Base-by-base conservation (phyloP, 2,329 filamentous ascomycete species). In the Penicillium sp. region DNA sequence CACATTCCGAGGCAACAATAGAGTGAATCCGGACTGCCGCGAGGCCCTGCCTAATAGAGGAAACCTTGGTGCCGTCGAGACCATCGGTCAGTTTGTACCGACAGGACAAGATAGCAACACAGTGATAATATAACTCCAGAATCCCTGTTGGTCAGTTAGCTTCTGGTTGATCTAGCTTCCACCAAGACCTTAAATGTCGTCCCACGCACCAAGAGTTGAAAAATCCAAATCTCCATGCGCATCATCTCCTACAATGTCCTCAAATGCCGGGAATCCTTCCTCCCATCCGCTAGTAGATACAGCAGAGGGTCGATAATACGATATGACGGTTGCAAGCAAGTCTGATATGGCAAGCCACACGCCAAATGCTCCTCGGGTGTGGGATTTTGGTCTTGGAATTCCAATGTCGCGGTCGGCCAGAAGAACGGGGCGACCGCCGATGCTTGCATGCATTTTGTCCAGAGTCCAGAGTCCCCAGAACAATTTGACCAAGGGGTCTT, bases 1-100 rank as follows among this genome's bases (percentile, higher is more conserved):
- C 73, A 19, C 77, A 74, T 65, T 81, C 77, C 29, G 76, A 73
- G 13, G 76, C 76, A 26, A 82, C 76, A 22, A 81, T 78, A 49
- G 81, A 80, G 44, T 83, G 79, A 45, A 85, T 81, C 52, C 83
- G 79, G 24, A 82, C 77, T n/a, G 83, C 81, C 19, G 82, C 82
- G 4, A 84, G 76, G 31, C 79, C 80, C 64, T 84, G 82, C 14
- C 83, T 80, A 16, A 82, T 76, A 48, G 81, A 81, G 1, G 82
- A 84, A 4, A 79, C 71, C 5, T 78, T 80, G 3, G 78, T 78
- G 33, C 78, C 76, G 44, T 81, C 78, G 14, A 74, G 77, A 31
- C 50, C 54, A 39, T 71, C 65, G n/a, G 61, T 58, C 21, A 62
- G 39, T 45, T 64, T 66, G 42, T 80, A 80, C 43, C 82, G 81